Conservation (phyloP, 2,329 filamentous ascomycete species). For the Neurospora crassa region DNA sequence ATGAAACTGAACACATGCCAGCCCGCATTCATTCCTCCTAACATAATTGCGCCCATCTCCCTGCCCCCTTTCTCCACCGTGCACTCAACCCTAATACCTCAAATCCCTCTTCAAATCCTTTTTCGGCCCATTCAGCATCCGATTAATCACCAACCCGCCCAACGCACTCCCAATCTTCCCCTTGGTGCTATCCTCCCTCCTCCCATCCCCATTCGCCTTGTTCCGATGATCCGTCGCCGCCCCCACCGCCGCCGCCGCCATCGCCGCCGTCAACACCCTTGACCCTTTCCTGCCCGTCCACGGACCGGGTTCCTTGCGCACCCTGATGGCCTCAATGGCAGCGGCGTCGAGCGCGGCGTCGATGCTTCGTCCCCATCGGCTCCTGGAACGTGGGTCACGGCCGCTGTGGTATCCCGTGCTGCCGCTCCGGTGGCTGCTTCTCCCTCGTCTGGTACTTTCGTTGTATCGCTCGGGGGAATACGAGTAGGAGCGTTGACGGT, state of each 20-base stretch:
- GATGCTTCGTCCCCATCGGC: constrained; percentile 8
- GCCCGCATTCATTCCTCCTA: neutral
- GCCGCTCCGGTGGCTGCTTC: neutral
- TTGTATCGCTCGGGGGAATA: neutral
- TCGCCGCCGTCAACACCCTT: constrained; percentile 15
- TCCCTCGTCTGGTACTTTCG: neutral
- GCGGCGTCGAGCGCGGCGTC: constrained; percentile 14
- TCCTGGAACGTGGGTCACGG: constrained; percentile 5
- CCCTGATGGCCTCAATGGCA: constrained; percentile 16
- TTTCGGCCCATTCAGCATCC: constrained; percentile 18
- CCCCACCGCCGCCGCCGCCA: constrained; percentile 14
- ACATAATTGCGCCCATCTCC: neutral
- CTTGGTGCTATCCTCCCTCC: constrained; percentile 1
- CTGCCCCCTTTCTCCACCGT: neutral
- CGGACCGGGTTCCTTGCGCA: constrained; percentile 15
- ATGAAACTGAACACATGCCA: neutral
- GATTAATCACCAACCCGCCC: constrained; percentile 17
- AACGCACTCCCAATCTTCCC: constrained; percentile 12
- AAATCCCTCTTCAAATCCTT: constrained; percentile 10
- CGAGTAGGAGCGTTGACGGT: neutral
- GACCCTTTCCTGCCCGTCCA: constrained; percentile 15
- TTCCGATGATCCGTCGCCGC: constrained; percentile 9
- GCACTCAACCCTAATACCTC: neutral
- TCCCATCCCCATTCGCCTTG: neutral
- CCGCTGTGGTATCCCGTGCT: neutral